These are phyloP conservation scores for Claviceps sp. DNA, from an alignment of 2,329 filamentous ascomycete genomes.

Conservation along the genomic window DNA sequence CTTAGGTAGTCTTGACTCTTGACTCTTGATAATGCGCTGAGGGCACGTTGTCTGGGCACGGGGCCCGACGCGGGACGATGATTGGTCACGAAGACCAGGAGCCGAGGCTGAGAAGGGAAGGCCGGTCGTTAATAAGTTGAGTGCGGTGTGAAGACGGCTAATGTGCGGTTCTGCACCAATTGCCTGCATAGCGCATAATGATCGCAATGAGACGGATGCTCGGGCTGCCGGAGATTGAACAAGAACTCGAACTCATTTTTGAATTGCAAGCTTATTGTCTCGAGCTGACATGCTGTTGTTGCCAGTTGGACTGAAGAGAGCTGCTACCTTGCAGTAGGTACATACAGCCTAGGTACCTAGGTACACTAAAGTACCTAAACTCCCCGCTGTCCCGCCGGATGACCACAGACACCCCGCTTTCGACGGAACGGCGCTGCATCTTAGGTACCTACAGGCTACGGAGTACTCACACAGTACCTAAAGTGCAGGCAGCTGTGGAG, in stretches of 20 bases:
- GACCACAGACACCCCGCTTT: not conserved
- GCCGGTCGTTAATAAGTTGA: not conserved
- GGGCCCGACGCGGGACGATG: slow-evolving; percentile 13
- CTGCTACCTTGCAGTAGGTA: not conserved
- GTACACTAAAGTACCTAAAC: no score
- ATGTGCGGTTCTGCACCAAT: not conserved
- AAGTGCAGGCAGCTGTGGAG: not conserved
- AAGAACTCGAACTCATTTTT: no score
- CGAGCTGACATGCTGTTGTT: no score
- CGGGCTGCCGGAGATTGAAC: no score
- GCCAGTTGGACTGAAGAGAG: not conserved
- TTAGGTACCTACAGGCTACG: not conserved
- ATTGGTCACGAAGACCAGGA: slow-evolving; percentile 14
- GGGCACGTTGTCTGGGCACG: slow-evolving; percentile 14
- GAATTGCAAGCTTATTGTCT: no score
- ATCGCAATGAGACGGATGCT: no score
- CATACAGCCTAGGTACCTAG: no score
- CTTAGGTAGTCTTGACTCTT: not conserved
- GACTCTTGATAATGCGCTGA: not conserved
- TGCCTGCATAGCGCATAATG: not conserved
- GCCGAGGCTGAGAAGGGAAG: not conserved
- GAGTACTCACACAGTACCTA: not conserved
- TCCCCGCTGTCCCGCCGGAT: not conserved
- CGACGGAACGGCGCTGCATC: not conserved
- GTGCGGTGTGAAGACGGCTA: not conserved